Evolutionary conservation across 306 rosid species (phyloP), one percentile per base, ranked within the genome.

Genomic region (Rubus parviflorus): DNA sequence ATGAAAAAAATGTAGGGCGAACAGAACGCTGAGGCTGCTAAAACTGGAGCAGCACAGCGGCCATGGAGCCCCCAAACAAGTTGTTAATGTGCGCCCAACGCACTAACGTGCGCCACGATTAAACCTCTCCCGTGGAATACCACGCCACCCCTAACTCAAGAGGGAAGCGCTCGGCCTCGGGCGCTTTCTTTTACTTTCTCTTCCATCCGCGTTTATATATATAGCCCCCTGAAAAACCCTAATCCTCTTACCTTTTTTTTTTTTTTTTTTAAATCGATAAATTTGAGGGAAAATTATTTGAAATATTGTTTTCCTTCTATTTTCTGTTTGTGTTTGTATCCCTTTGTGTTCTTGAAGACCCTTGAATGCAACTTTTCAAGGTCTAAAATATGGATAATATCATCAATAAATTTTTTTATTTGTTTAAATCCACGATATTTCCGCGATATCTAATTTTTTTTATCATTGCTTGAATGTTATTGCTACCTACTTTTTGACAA

Each of bases 41-140:
- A 25, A 22, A 69, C 41, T 69, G 40, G 53, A 49, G 74, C 85
- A 83, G 74, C 56, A 77, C 25, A 83, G 79, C 85, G 76, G 70
- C 76, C 79, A 70, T 40, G 75, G 30, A 63, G 79, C 85, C 89
- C 83, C 77, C 75, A 61, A 73, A 64, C 73, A 8, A 35, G 70
- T 67, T 45, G 77, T 16, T 76, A 73, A 86, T 86, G 73, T 80
- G 75, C 76, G 84, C 86, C 84, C 77, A 72, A 47, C 88, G 63
- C 88, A 77, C 84, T 60, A 30, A 37, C 30, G 80, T 79, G 86
- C 82, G 88, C 86, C 88, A 79, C 84, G 75, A 81, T 41, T 63
- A 40, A 82, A 82, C 88, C 86, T 85, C 80, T 79, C 84, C 76
- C 83, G 83, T 82, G 89, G 86, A 85, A 85, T 85, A 85, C 89